Base-by-base conservation (phyloP, 2,329 filamentous ascomycete species). In the Xylariaceae sp. region DNA sequence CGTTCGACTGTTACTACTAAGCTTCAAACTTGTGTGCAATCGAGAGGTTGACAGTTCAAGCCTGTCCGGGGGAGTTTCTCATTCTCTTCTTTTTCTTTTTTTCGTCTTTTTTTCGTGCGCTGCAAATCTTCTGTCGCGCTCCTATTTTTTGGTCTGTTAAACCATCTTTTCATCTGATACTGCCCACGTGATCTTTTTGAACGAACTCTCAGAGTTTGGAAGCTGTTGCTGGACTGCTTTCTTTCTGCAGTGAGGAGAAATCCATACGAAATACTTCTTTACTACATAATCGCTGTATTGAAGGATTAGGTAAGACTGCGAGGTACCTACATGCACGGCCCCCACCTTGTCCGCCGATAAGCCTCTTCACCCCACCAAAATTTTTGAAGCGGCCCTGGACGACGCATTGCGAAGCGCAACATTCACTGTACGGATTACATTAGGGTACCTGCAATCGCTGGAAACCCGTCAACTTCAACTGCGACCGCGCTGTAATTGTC, bases 341-440 rank as follows among this genome's bases (percentile, higher is more conserved):
- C 23, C 23, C 23, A 30, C 23, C 23, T 30, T 30, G 23, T 15
- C 41, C 6, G 5, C 41, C 49, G 23, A 34, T 51, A 51, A 51
- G 49, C 65, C 53, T 50, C 48, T 64, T 69, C 68, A 68, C 69
- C 68, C 68, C 69, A 9, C 68, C 69, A 68, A 70, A 67, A 64
- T 51, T 66, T 51, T 63, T 60, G 57, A 64, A 51, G 6, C 11
- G 49, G 17, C 55, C 4, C 50, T 41, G 37, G 37, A 13, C 9
- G 11, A 41, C 11, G 37, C 9, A 41, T 41, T 30, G 23, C 23
- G 23, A 30, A 30, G 23, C 23, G 23, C 23, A 30, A 13, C 11
- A 41, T 41, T 10, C 37, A 41, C 37, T 41, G 37, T 41, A 41
- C 8, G 11, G 37, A 10, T 9, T 41, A 9, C 11, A 8, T 13